Conservation (phyloP, 257 asterid genomes). For the Solanum lignicaule region DNA sequence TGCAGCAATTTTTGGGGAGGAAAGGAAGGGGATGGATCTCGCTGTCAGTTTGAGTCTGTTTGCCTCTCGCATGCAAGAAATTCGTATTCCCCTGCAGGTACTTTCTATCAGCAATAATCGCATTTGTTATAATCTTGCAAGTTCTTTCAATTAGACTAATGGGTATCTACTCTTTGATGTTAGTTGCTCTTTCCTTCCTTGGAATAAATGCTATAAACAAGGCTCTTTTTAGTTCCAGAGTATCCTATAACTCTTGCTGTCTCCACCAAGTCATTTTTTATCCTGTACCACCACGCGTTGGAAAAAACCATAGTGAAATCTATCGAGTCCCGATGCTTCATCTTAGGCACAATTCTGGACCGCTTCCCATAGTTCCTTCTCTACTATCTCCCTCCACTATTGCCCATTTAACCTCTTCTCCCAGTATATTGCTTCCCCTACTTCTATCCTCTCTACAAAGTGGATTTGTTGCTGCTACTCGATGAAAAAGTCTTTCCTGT, state of each 20-base stretch:
- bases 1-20: constrained; percentile 98
- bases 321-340: neutral
- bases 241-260: neutral
- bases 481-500: neutral
- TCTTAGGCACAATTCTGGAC: neutral
- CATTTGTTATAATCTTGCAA: neutral
- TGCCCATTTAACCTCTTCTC: neutral
- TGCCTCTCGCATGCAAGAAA: constrained; percentile 97
- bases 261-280: neutral
- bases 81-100: constrained; percentile 97
- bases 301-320: neutral
- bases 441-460: neutral
- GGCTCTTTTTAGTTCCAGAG: neutral
- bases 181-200: neutral
- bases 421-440: neutral
- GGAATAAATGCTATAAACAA: neutral
- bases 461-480: neutral
- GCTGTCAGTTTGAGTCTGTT: constrained; percentile 97
- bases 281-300: neutral
- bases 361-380: neutral
- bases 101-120: neutral
- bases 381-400: neutral
- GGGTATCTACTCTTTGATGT: neutral
- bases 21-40: constrained; percentile 98
- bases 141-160: neutral